Evolutionary conservation across 768 basidiomycete genomes (phyloP), one percentile per base, ranked within the genome.

Genomic region (Tylopilus sp.): DNA sequence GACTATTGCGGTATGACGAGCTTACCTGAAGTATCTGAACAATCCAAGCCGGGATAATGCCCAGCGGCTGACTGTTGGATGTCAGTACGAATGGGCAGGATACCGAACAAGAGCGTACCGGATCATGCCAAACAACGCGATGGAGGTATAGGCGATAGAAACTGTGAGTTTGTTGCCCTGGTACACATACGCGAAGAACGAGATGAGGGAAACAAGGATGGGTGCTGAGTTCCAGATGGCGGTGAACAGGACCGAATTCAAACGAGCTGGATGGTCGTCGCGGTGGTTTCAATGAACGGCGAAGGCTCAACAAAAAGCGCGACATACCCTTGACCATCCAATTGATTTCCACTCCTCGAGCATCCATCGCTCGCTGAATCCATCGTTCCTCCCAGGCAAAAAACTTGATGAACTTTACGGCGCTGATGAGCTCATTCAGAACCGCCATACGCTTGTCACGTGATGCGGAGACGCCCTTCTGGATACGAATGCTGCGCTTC

Each of bases 101-200:
- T 7, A 13, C 38, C 35, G 38, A 53, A 30, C 3, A 49, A 31
- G 7, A 1, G 18, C 55, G 54, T 71, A 83, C 78, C 82, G 78
- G 60, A 97, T 76, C 93, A 97, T 93, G 41, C 76, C 76, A 68
- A 95, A 95, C 39, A 95, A 67, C 0, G 91, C 80, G 31, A 97
- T 87, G 0, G 91, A 75, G 80, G 94, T 95, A 64, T 95, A 95
- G 0, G 95, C 94, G 17, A 82, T 77, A 9, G 86, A 76, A 44
- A 94, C 76, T 0, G 90, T 87, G 42, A 98, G 66, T 63, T 88
- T 72, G 41, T 91, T 79, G 1, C 88, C 87, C 57, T 78, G 81
- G 55, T 81, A 70, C 23, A 94, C 81, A 54, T 81, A 92, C 18
- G 75, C 76, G 60, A 82, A 75, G 77, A 95, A 95, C 2, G 88